Conservation (phyloP, 2,329 filamentous ascomycete species). For the Fusarium citri region DNA sequence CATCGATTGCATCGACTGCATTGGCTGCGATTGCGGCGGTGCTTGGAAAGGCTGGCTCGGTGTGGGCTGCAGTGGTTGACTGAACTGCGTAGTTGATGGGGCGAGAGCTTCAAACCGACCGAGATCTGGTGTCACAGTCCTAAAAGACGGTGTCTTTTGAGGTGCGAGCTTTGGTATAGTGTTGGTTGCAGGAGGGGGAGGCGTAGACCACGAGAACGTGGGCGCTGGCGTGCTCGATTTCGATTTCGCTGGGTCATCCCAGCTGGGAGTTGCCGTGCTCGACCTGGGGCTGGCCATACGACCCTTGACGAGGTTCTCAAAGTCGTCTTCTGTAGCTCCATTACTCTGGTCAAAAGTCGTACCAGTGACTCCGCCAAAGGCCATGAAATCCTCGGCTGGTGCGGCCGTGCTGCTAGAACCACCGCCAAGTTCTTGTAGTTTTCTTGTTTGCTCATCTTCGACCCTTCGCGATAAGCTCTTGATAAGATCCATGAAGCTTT, state of each 20-base stretch:
- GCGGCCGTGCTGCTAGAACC: conserved; percentile 63
- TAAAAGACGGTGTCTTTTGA: conserved; percentile 53
- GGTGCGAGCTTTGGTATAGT: conserved; percentile 46
- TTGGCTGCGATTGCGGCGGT: conserved; percentile 20
- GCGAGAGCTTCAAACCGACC: conserved; percentile 65
- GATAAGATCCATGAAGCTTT: conserved; percentile 89
- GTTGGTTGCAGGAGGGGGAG: conserved; percentile 60
- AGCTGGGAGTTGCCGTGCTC: conserved; percentile 59
- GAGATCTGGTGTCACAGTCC: conserved; percentile 71
- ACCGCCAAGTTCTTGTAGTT: conserved; percentile 84
- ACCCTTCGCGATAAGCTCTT: conserved; percentile 82
- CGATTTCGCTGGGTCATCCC: conserved; percentile 59
- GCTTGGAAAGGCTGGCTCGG: conserved; percentile 45
- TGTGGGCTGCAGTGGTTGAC: conserved; percentile 66
- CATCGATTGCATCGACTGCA: conserved; percentile 33
- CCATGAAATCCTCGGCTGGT: conserved; percentile 74
- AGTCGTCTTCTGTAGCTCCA: conserved; percentile 75
- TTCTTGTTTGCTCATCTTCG: conserved; percentile 88
- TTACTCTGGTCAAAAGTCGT: conserved; percentile 65
- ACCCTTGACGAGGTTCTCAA: conserved; percentile 90
- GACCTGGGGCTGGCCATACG: conserved; percentile 50
- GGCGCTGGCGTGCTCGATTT: conserved; percentile 57
- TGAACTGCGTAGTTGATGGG: conserved; percentile 71
- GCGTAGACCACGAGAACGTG: conserved; percentile 74
- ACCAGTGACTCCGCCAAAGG: conserved; percentile 75